Percentiles rank a stretch among this genome's conserved stretches.
phyloP scores from a whole-genome alignment of 768 basidiomycete species.

The Rhizopogon vinicolor region DNA sequence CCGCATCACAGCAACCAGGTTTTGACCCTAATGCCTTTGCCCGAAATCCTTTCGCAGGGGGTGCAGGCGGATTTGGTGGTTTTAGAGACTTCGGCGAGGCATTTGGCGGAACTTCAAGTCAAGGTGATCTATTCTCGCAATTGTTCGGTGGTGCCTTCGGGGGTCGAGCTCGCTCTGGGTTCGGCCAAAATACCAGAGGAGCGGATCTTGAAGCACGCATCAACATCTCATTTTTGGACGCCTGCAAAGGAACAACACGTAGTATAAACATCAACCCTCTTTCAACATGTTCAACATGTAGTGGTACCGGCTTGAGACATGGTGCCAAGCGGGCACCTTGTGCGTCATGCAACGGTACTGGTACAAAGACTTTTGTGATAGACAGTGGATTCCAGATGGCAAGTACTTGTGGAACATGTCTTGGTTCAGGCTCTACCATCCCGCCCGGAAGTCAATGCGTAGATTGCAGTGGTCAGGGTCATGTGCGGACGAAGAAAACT shows the following conservation, averaged over 20 bases:
- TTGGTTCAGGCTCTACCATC: constrained; percentile 75
- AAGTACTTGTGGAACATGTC: constrained; percentile 80
- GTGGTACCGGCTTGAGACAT: constrained; percentile 79
- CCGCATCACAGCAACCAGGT: constrained; percentile 88
- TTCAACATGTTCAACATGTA: constrained; percentile 78
- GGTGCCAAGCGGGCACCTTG: constrained; percentile 84
- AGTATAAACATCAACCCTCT: constrained; percentile 77
- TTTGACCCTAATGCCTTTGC: constrained; percentile 89
- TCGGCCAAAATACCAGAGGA: constrained; percentile 49
- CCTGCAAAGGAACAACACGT: constrained; percentile 84
- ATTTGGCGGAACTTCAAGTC: constrained; percentile 42
- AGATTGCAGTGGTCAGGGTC: constrained; percentile 81
- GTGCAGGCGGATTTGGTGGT: constrained; percentile 57
- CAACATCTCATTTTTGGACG: constrained; percentile 84
- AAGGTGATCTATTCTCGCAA: constrained; percentile 77
- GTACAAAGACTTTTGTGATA: constrained; percentile 84
- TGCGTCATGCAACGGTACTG: constrained; percentile 77
- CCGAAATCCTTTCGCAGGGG: constrained; percentile 44
- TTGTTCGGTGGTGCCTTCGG: constrained; percentile 72
- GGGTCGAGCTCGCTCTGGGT: constrained; percentile 41
- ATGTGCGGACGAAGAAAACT: constrained; percentile 73
- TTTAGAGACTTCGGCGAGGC: constrained; percentile 67
- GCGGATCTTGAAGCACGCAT: constrained; percentile 79
- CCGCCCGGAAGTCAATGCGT: constrained; percentile 77
- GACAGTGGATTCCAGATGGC: constrained; percentile 97